Evolutionary conservation across 805 yeast genomes (phyloP).

Genomic region (Candida lessepsii): DNA sequence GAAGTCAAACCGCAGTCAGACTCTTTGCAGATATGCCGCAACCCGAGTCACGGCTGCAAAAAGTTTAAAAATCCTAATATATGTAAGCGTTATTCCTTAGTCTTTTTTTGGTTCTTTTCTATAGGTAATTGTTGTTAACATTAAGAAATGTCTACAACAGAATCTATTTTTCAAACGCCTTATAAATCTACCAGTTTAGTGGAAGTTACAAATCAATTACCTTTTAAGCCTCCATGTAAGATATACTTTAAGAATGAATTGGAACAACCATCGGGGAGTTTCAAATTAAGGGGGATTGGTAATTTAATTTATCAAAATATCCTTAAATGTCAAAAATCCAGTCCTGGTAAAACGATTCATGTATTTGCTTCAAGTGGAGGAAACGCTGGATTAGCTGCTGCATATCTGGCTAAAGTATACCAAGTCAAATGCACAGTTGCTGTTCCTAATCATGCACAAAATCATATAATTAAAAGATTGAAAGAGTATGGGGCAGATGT

Average conservation of each 20-base stretch:
- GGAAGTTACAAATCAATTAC: constrained; percentile 35
- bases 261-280: constrained; percentile 58
- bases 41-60: constrained; percentile 7
- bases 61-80: constrained; percentile 1
- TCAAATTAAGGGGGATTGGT: constrained; percentile 58
- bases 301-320: constrained; percentile 39
- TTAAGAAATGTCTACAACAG: constrained; percentile 5
- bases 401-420: constrained; percentile 24
- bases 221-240: constrained; percentile 37
- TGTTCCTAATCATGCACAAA: constrained; percentile 24
- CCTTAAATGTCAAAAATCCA: constrained; percentile 21
- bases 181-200: constrained; percentile 37
- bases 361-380: constrained; percentile 36
- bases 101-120: not conserved
- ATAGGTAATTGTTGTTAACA: too few relatives aligned
- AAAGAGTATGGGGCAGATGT: constrained; percentile 24
- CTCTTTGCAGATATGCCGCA: not conserved
- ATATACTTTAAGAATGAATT: constrained; percentile 50
- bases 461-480: constrained; percentile 21
- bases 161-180: constrained; percentile 5
- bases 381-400: constrained; percentile 38
- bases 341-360: constrained; percentile 20
- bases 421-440: constrained; percentile 31
- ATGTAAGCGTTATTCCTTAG: too few relatives aligned
- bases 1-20: constrained; percentile 7